Conservation (phyloP, 805 yeast species). For the Myxozyma monticola region DNA sequence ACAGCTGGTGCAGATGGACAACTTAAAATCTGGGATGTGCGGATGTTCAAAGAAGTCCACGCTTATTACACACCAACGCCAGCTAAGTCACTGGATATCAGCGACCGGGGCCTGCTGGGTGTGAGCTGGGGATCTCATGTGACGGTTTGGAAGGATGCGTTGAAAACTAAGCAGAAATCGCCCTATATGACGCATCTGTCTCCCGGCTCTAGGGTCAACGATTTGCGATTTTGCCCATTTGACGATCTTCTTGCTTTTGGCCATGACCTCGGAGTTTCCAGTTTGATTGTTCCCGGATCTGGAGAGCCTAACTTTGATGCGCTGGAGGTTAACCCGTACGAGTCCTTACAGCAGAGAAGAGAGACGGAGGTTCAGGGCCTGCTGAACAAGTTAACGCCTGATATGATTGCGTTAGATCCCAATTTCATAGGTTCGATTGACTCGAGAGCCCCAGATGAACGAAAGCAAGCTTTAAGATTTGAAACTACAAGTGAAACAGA, state of each 20-base stretch:
- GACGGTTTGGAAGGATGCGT: constrained; percentile 87
- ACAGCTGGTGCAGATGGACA: constrained; percentile 84
- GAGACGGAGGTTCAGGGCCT: constrained; percentile 84
- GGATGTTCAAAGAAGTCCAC: constrained; percentile 68
- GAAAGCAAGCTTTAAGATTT: constrained; percentile 55
- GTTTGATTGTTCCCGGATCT: constrained; percentile 90
- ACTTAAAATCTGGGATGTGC: constrained; percentile 88
- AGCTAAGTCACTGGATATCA: constrained; percentile 72
- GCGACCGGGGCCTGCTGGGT: constrained; percentile 82
- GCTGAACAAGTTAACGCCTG: constrained; percentile 86
- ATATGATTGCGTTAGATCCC: constrained; percentile 90
- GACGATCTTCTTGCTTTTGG: constrained; percentile 96
- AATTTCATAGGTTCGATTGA: constrained; percentile 81
- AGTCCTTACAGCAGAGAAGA: constrained; percentile 88
- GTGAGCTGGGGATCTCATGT: constrained; percentile 97
- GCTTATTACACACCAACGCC: constrained; percentile 80
- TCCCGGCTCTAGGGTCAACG: constrained; percentile 72
- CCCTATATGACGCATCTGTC: constrained; percentile 92
- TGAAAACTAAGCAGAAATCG: constrained; percentile 64
- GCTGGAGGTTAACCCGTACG: constrained; percentile 87
- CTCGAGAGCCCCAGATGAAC: constrained; percentile 58
- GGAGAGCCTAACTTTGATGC: constrained; percentile 99
- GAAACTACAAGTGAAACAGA: constrained; percentile 43
- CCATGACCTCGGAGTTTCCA: constrained; percentile 72
- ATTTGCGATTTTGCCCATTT: constrained; percentile 79